A percentile compares a stretch with the other conserved stretches of the same genome.
Evolutionary conservation across 2,329 filamentous ascomycete species (phyloP).

Genomic region (Pseudogymnoascus sp.): DNA sequence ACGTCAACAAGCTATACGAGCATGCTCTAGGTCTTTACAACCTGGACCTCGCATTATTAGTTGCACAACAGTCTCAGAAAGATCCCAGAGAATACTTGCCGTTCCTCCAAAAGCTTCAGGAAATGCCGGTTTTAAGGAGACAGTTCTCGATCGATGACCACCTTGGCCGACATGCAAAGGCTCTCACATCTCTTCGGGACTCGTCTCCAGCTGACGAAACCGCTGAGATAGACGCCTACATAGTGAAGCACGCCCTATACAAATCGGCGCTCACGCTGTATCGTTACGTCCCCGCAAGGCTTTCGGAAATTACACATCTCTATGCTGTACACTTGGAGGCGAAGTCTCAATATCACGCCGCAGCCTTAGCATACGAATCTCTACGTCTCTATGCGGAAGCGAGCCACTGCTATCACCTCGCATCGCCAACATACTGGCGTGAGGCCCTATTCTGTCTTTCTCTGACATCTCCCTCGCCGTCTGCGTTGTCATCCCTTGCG

Average conservation of each 20-base stretch:
- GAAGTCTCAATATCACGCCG: constrained; percentile 73
- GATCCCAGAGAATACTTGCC: constrained; percentile 93
- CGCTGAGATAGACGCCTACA: constrained; percentile 71
- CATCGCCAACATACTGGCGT: constrained; percentile 72
- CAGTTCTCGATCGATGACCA: constrained; percentile 86
- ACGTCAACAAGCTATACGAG: constrained; percentile 87
- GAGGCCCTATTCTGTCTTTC: constrained; percentile 78
- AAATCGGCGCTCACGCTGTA: constrained; percentile 70
- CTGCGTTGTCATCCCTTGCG: constrained; percentile 62
- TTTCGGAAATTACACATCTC: constrained; percentile 62
- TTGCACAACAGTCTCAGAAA: constrained; percentile 92
- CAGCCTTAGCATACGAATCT: constrained; percentile 85
- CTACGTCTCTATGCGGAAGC: constrained; percentile 67
- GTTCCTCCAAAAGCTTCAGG: constrained; percentile 81
- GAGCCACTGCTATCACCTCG: constrained; percentile 74
- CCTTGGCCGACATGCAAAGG: constrained; percentile 68
- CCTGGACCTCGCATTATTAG: constrained; percentile 78
- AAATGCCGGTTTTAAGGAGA: constrained; percentile 61
- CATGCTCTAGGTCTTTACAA: constrained; percentile 86
- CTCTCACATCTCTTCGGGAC: constrained; percentile 66
- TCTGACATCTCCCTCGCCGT: constrained; percentile 50
- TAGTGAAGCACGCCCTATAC: constrained; percentile 73
- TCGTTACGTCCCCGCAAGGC: constrained; percentile 66
- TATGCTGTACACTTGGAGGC: constrained; percentile 74
- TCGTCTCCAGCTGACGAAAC: constrained; percentile 53